A percentile compares a stretch with the other conserved stretches of the same genome.
These are phyloP conservation scores for Stephania japonica DNA, from an alignment of 164 flowering plant species.

Conservation along the genomic window DNA sequence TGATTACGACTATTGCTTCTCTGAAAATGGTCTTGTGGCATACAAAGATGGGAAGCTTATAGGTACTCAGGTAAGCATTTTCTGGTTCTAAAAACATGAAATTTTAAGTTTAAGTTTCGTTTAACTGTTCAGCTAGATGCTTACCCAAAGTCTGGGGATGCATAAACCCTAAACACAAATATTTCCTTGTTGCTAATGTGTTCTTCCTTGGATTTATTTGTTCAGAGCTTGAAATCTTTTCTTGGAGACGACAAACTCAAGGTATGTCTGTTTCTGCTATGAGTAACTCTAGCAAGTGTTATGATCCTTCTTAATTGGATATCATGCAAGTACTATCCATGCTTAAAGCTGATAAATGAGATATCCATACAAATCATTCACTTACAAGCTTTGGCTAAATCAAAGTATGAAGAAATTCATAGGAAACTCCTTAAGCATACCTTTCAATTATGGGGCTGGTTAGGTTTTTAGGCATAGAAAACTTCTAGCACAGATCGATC, in stretches of 20 bases:
- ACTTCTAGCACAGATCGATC: background rate
- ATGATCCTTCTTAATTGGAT: background rate
- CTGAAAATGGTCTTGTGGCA: conserved; percentile 98
- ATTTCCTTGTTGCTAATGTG: background rate
- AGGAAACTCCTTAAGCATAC: background rate
- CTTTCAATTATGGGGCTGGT: background rate
- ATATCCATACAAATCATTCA: background rate
- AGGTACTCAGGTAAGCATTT: conserved; percentile 62
- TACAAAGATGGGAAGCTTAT: conserved; percentile 76
- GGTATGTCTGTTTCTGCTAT: conserved; percentile 35
- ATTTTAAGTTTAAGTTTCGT: background rate
- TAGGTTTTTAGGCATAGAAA: background rate
- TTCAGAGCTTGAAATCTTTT: conserved; percentile 80
- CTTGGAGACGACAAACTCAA: conserved; percentile 90
- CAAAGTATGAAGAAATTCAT: no score
- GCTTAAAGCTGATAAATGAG: background rate
- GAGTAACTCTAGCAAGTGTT: background rate
- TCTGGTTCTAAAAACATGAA: background rate
- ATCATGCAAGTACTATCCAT: background rate
- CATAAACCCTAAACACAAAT: no score
- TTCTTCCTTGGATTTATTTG: conserved; percentile 4
- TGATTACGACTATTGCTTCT: conserved; percentile 87
- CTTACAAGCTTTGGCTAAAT: background rate
- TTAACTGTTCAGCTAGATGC: background rate
- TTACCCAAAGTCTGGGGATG: background rate